Evolutionary conservation across 202 grass and related monocot genomes (phyloP).

Genomic region (Eragrostis tef): DNA sequence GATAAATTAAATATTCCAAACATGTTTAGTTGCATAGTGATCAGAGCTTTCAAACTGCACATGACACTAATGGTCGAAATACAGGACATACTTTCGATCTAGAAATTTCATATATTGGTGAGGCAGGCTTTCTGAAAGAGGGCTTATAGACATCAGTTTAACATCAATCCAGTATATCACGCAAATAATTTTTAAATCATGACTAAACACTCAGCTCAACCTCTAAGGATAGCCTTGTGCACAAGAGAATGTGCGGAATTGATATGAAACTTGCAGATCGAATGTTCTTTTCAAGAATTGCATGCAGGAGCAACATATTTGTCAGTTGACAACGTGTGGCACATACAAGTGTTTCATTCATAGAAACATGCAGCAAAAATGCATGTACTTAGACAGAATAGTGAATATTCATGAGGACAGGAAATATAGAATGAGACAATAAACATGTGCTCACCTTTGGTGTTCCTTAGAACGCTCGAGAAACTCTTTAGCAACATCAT

Average conservation of each 20-base stretch:
- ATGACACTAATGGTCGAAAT: slow-evolving; percentile 12
- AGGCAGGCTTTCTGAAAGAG: slow-evolving; percentile 13
- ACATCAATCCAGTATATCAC: slow-evolving; percentile 2
- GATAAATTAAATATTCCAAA: background rate
- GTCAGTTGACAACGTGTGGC: slow-evolving; percentile 4
- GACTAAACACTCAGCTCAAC: background rate
- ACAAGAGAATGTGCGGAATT: slow-evolving; percentile 10
- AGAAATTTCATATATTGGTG: background rate
- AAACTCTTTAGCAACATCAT: slow-evolving; percentile 78
- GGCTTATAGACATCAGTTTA: background rate
- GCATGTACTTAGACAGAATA: background rate
- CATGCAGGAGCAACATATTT: background rate
- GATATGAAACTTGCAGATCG: background rate
- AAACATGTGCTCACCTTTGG: slow-evolving; percentile 57
- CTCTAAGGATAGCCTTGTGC: background rate
- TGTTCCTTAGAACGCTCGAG: slow-evolving; percentile 79
- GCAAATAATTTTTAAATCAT: background rate
- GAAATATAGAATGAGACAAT: slow-evolving; percentile 16
- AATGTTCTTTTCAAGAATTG: background rate
- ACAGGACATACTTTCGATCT: background rate
- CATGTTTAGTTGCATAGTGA: slow-evolving; percentile 2
- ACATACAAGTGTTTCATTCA: slow-evolving; percentile 16
- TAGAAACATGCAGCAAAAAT: background rate
- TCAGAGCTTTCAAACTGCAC: background rate
- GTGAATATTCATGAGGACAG: slow-evolving; percentile 3